Percentiles rank a stretch among this genome's conserved stretches.
Conservation (phyloP, 2,329 filamentous ascomycete genomes). For the Pyrenophora teres region DNA sequence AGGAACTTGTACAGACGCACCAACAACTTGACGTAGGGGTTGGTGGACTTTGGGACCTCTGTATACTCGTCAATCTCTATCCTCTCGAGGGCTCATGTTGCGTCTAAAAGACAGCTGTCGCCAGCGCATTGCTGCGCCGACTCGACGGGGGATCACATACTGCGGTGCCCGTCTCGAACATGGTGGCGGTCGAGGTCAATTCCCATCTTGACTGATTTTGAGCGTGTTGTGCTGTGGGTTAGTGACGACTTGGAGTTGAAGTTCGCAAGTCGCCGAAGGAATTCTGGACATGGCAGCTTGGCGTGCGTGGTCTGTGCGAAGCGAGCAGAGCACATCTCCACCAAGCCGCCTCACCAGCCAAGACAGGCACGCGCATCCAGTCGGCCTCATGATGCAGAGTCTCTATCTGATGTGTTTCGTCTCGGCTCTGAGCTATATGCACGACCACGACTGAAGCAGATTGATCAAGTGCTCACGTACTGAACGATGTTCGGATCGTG, state of each 20-base stretch:
- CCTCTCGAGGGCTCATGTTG: constrained; percentile 44
- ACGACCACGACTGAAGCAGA: too few species aligned
- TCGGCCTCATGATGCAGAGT: too few species aligned
- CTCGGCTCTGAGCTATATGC: too few species aligned
- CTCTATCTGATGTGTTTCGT: too few species aligned
- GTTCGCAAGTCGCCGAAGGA: constrained; percentile 21
- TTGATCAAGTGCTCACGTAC: neutral
- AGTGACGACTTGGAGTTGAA: constrained; percentile 26
- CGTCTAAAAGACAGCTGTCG: constrained; percentile 47
- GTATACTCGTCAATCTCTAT: constrained; percentile 45
- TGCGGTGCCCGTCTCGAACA: constrained; percentile 72
- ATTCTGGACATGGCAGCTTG: constrained; percentile 19
- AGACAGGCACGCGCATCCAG: too few species aligned
- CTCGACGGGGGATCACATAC: constrained; percentile 49
- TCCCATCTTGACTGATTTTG: constrained; percentile 46
- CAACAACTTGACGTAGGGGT: constrained; percentile 95
- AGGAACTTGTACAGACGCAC: constrained; percentile 99
- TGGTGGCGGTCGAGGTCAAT: constrained; percentile 62
- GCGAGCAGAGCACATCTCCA: constrained; percentile 9
- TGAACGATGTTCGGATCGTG: too few species aligned
- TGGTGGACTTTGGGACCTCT: constrained; percentile 79
- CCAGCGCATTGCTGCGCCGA: constrained; percentile 47
- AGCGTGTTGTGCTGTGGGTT: constrained; percentile 42
- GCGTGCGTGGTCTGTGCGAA: constrained; percentile 13
- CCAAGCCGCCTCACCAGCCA: neutral